These are phyloP conservation scores for Thuja plicata DNA, from an alignment of 83 land plant genomes.

Conservation along the genomic window DNA sequence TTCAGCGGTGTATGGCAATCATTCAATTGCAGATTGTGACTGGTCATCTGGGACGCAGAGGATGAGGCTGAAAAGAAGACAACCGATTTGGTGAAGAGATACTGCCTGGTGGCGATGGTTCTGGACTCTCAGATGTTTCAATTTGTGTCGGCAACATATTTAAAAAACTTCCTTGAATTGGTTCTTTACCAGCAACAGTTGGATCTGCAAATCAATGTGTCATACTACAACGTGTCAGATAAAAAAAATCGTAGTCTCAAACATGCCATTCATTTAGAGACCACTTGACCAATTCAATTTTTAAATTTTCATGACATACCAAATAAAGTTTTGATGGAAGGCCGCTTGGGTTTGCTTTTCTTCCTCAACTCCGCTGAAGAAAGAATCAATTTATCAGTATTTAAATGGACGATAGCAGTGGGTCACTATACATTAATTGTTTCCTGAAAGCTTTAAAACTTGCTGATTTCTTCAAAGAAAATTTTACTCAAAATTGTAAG, in stretches of 20 bases:
- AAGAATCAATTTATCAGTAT: background rate
- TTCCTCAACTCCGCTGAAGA: slow-evolving; percentile 84
- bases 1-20: background rate
- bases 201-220: slow-evolving; percentile 33
- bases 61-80: slow-evolving; percentile 1
- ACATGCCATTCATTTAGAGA: background rate
- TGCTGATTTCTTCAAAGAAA: background rate
- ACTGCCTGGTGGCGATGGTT: slow-evolving; percentile 49
- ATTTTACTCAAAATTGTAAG: background rate
- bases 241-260: background rate
- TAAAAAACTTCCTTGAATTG: slow-evolving; percentile 71
- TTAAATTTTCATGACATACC: slow-evolving; percentile 37
- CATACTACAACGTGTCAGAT: background rate
- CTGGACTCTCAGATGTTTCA: slow-evolving; percentile 58
- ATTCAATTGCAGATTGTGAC: background rate
- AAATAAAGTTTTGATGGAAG: slow-evolving; percentile 84
- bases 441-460: background rate
- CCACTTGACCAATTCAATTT: background rate
- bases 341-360: slow-evolving; percentile 80
- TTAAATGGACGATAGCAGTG: background rate
- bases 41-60: slow-evolving; percentile 1
- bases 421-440: background rate
- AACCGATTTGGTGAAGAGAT: slow-evolving; percentile 29
- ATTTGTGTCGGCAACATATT: slow-evolving; percentile 60
- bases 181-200: slow-evolving; percentile 32